A percentile compares a stretch with the other conserved stretches of the same genome.
Conservation (phyloP, 83 land plant genomes). For the Thuja plicata region DNA sequence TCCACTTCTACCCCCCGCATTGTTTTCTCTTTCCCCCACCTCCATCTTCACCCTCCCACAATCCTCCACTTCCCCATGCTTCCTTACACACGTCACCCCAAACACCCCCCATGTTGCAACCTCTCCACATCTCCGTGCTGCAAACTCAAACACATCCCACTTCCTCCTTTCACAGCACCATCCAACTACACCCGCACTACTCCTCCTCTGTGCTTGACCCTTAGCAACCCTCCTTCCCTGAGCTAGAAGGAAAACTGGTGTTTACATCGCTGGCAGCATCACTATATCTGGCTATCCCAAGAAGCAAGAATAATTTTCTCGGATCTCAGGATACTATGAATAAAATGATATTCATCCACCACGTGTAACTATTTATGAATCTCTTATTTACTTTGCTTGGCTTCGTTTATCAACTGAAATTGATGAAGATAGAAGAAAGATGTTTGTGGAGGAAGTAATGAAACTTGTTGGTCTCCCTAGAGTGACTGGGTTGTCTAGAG, state of each 20-base stretch:
- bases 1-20: too few relatives aligned
- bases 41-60: too few relatives aligned
- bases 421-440: slow-evolving; percentile 26
- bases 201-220: too few relatives aligned
- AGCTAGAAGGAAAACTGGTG: slow-evolving; percentile 70
- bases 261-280: slow-evolving; percentile 49
- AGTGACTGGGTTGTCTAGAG: slow-evolving; percentile 34
- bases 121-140: too few relatives aligned
- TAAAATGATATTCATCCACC: background rate
- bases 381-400: slow-evolving; percentile 35
- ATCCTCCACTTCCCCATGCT: too few relatives aligned
- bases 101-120: too few relatives aligned
- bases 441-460: slow-evolving; percentile 43
- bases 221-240: too few relatives aligned
- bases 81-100: too few relatives aligned
- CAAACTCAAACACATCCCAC: too few relatives aligned
- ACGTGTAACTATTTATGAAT: slow-evolving; percentile 25
- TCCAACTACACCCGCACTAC: too few relatives aligned
- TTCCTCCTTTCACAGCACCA: too few relatives aligned
- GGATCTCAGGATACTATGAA: slow-evolving; percentile 29
- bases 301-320: slow-evolving; percentile 55
- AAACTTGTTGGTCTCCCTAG: slow-evolving; percentile 39
- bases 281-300: slow-evolving; percentile 56
- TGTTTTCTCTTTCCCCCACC: too few relatives aligned
- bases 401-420: slow-evolving; percentile 29